Evolutionary conservation across 768 basidiomycete species (phyloP), one percentile per base, ranked within the genome.

Genomic region (Lepiota subincarnata): DNA sequence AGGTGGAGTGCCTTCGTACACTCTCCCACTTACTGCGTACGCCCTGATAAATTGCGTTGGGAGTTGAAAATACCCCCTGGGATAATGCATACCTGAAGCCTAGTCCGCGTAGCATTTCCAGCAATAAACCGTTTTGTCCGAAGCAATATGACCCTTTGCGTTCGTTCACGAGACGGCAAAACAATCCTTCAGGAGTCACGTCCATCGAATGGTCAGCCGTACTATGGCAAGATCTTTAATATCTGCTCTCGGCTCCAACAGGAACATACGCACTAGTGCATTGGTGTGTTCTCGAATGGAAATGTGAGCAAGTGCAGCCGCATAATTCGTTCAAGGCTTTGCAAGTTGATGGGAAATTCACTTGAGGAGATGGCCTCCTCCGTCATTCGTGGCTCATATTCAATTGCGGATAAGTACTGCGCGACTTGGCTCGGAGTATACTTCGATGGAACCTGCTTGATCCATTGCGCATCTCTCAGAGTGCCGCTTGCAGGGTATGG

Each of bases 231-330:
- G 31, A 26, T 37, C 7, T 8, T 31, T 20, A 43, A 19, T 41
- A 13, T 14, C 11, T 13, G 16, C 45, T 28, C 12, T n/a, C 20
- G 14, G 6, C 12, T 16, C 5, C n/a, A 13, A 20, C 0, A n/a
- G 18, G 18, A 53, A n/a, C 18, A 7, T 13, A 60, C 70, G 53
- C 54, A 73, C 72, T 72, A 73, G 45, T 72, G 72, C 67, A 73
- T 70, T 5, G 60, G 60, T 0, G 67, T 70, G 40, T 71, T 72
- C 52, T 74, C 71, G 48, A 67, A 74, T 2, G 70, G 70, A 39
- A 72, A 71, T 3, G 69, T 58, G n/a, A 68, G 40, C 4, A 71
- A 43, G 39, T 70, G 67, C 7, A 62, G 50, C 7, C 64, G 61
- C 24, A 66, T 61, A 1, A 74, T 24, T 1, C 51, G 42, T 38